Evolutionary conservation across 1,284 basidiomycete species (phyloP).

Genomic region (Austropuccinia psidii): DNA sequence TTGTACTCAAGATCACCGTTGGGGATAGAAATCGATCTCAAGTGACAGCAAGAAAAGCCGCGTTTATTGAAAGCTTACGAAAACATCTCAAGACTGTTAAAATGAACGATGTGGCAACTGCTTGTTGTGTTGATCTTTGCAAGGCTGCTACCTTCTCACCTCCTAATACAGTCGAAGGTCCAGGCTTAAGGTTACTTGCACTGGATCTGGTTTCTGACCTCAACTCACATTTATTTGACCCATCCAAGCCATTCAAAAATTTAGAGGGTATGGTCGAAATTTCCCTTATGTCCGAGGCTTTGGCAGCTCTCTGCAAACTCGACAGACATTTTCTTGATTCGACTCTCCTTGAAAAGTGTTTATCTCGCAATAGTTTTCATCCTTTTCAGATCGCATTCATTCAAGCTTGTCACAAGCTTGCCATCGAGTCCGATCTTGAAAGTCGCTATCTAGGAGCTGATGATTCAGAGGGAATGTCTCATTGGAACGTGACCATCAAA

Average conservation of each 20-base stretch:
- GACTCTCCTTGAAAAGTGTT: slow-evolving; percentile 32
- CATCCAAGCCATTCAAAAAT: slow-evolving; percentile 40
- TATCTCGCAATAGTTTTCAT: slow-evolving; percentile 26
- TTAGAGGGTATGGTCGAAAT: slow-evolving; percentile 42
- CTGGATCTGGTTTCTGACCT: slow-evolving; percentile 56
- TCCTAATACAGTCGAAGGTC: slow-evolving; percentile 51
- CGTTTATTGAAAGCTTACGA: slow-evolving; percentile 40
- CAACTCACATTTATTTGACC: slow-evolving; percentile 41
- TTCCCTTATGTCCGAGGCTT: slow-evolving; percentile 44
- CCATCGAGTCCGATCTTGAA: background rate
- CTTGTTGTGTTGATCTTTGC: slow-evolving; percentile 73
- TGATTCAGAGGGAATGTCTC: slow-evolving; percentile 27
- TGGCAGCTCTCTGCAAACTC: slow-evolving; percentile 45
- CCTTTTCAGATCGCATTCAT: slow-evolving; percentile 37
- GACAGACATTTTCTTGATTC: slow-evolving; percentile 39
- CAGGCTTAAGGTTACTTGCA: slow-evolving; percentile 61
- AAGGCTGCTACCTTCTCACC: slow-evolving; percentile 65
- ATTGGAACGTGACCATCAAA: slow-evolving; percentile 34
- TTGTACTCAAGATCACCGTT: slow-evolving; percentile 53
- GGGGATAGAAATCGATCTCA: slow-evolving; percentile 49
- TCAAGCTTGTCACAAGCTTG: slow-evolving; percentile 30
- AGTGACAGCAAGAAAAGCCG: slow-evolving; percentile 39
- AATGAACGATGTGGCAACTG: slow-evolving; percentile 59
- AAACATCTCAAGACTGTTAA: slow-evolving; percentile 43
- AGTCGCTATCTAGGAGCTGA: background rate